Base-by-base conservation (phyloP, 2,329 filamentous ascomycete genomes). In the Calonectria fujianensis region DNA sequence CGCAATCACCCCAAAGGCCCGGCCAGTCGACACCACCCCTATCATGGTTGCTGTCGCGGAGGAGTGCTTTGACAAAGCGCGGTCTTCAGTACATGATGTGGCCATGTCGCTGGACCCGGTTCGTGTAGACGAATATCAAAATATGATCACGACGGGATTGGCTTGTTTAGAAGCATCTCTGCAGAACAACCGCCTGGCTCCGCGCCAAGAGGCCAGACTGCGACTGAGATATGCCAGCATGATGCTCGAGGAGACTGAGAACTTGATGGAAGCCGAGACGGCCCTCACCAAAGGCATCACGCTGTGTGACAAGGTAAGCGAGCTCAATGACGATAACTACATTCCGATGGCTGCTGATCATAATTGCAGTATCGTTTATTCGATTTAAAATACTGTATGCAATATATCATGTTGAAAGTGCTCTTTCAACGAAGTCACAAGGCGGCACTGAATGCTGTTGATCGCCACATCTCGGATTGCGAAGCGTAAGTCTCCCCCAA, bases 331-430 rank as follows among this genome's bases (percentile, higher is more conserved):
- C 13, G 16, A 31, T 2, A 13, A 11, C 27, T 1, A 52, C 6
- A 16, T 10, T 27, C 54, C 10, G 51, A 14, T n/a, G 29, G 10
- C 4, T 82, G 82, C 80, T 86, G 84, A 81, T 74, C n/a, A 45
- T 41, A 31, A 31, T 8, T n/a, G 18, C 29, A 86, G 83, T 84
- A 87, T 70, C 85, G 86, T 11, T 75, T 87, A 73, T 81, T 84
- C 32, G 94, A 96, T 78, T 84, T 96, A 50, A 95, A 95, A 82
- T 95, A 95, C 83, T 92, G 91, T 75, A 95, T 95, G 89, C 91
- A 95, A 77, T 94, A 95, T 82, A 86, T 95, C 20, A 90, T 94
- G 73, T 89, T 93, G 64, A 93, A 94, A 78, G 90, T 94, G 1
- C 87, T 95, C 72, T 94, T 93, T 78, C 92, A 93, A 79, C 90